phyloP scores from a whole-genome alignment of 2,329 filamentous ascomycete genomes.

The Fusarium pseudonygamai region DNA sequence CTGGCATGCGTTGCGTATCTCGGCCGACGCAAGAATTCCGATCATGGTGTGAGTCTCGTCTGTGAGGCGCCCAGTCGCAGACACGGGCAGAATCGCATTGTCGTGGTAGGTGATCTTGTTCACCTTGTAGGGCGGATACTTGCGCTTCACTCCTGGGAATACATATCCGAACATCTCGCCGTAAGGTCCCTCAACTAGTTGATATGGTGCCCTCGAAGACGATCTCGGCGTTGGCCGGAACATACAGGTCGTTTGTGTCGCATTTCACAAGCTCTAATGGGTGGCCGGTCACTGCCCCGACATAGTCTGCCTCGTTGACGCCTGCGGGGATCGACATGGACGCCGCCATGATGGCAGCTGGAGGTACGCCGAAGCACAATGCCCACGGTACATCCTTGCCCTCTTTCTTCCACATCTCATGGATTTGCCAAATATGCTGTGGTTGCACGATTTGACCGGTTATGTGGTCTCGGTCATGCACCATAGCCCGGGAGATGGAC shows the following conservation, averaged over 20 bases:
- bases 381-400: slow-evolving; percentile 60
- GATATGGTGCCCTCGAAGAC: slow-evolving; percentile 57
- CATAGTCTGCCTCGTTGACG: slow-evolving; percentile 57
- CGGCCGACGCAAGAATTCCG: slow-evolving; percentile 6
- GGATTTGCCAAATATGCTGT: slow-evolving; percentile 59
- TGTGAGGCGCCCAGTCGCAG: slow-evolving; percentile 6
- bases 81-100: slow-evolving; percentile 20
- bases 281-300: slow-evolving; percentile 56
- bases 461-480: slow-evolving; percentile 55
- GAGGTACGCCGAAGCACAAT: slow-evolving; percentile 59
- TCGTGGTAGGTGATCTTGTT: slow-evolving; percentile 21
- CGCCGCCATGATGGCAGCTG: slow-evolving; percentile 59
- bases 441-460: slow-evolving; percentile 53
- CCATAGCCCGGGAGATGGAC: slow-evolving; percentile 58
- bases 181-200: slow-evolving; percentile 56
- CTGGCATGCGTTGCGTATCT: neutral
- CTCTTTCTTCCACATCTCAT: slow-evolving; percentile 56
- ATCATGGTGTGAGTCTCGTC: slow-evolving; percentile 29
- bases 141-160: neutral
- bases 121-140: slow-evolving; percentile 12
- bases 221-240: slow-evolving; percentile 61
- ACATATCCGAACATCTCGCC: slow-evolving; percentile 50
- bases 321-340: slow-evolving; percentile 52
- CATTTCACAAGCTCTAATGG: slow-evolving; percentile 60
- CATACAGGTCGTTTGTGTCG: slow-evolving; percentile 57